Percentiles rank a stretch among this genome's conserved stretches.
Conservation (phyloP, 225 moss, liverwort and hornwort genomes). For the Straminergon stramineum region DNA sequence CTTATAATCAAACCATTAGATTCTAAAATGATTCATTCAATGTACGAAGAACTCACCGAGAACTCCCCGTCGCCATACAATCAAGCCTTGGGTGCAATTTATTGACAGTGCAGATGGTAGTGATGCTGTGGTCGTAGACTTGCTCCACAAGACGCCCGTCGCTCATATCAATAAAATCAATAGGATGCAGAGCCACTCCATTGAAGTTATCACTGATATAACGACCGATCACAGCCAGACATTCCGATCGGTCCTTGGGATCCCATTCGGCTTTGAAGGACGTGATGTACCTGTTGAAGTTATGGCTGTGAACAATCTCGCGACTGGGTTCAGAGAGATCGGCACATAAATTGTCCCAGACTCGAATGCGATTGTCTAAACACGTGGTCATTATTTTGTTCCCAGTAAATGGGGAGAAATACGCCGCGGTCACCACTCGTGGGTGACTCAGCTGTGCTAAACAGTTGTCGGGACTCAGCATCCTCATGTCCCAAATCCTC, state of each 20-base stretch:
- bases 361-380: constrained; percentile 69
- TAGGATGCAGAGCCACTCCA: constrained; percentile 68
- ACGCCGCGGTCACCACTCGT: constrained; percentile 71
- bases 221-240: constrained; percentile 74
- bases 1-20: not conserved
- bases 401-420: constrained; percentile 65
- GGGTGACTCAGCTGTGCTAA: constrained; percentile 59
- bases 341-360: constrained; percentile 71
- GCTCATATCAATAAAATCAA: constrained; percentile 73
- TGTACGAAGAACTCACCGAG: constrained; percentile 29
- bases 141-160: constrained; percentile 69
- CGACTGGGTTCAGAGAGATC: constrained; percentile 60
- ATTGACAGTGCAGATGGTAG: constrained; percentile 74
- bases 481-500: constrained; percentile 75
- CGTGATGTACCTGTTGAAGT: constrained; percentile 79
- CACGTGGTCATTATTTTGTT: constrained; percentile 74
- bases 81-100: constrained; percentile 74
- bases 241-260: constrained; percentile 74
- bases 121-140: constrained; percentile 50
- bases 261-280: constrained; percentile 81
- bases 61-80: constrained; percentile 73
- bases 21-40: not conserved
- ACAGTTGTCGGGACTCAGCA: constrained; percentile 31
- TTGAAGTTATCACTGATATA: constrained; percentile 68
- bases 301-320: constrained; percentile 87